A percentile compares a stretch with the other conserved stretches of the same genome.
These are phyloP conservation scores for Hypoxylon lienhwacheense DNA, from an alignment of 495 filamentous ascomycete species.

Conservation along the genomic window DNA sequence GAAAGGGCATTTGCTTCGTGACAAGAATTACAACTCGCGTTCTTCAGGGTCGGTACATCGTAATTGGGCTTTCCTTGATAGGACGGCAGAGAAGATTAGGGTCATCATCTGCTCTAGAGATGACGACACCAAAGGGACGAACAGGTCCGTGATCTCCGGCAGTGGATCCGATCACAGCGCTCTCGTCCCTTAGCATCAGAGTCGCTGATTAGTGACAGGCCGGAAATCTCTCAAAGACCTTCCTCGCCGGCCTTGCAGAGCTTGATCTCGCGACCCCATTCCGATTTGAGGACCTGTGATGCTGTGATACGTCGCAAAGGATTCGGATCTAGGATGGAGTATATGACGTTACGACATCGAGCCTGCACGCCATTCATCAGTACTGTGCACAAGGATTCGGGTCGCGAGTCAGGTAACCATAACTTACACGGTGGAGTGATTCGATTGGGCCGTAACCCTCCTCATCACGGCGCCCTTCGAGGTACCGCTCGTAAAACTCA, in stretches of 20 bases:
- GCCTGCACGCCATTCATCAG: slow-evolving; percentile 59
- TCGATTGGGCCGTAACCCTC: slow-evolving; percentile 96
- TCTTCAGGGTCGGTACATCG: background rate
- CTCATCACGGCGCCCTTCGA: slow-evolving; percentile 88
- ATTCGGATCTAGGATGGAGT: slow-evolving; percentile 98
- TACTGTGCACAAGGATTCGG: slow-evolving; percentile 2
- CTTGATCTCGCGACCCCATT: slow-evolving; percentile 97
- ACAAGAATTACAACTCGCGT: slow-evolving; percentile 13
- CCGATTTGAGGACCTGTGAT: slow-evolving; percentile 93
- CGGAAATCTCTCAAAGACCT: slow-evolving; percentile 59
- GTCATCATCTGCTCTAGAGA: slow-evolving; percentile 15
- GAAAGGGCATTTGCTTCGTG: slow-evolving; percentile 13
- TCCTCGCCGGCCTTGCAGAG: slow-evolving; percentile 95
- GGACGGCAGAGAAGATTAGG: slow-evolving; percentile 16
- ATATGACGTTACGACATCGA: slow-evolving; percentile 97
- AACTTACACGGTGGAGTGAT: slow-evolving; percentile 86
- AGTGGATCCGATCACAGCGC: background rate
- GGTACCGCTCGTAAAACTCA: slow-evolving; percentile 92
- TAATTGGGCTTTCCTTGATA: slow-evolving; percentile 1
- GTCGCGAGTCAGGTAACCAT: background rate
- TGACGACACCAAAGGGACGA: slow-evolving; percentile 24
- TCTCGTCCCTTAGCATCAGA: slow-evolving; percentile 5
- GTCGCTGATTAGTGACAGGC: background rate
- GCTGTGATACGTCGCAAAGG: slow-evolving; percentile 88
- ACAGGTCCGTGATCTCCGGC: background rate